Evolutionary conservation across 495 filamentous ascomycete species (phyloP), one percentile per base, ranked within the genome.

Genomic region (Talaromyces thailandensis): DNA sequence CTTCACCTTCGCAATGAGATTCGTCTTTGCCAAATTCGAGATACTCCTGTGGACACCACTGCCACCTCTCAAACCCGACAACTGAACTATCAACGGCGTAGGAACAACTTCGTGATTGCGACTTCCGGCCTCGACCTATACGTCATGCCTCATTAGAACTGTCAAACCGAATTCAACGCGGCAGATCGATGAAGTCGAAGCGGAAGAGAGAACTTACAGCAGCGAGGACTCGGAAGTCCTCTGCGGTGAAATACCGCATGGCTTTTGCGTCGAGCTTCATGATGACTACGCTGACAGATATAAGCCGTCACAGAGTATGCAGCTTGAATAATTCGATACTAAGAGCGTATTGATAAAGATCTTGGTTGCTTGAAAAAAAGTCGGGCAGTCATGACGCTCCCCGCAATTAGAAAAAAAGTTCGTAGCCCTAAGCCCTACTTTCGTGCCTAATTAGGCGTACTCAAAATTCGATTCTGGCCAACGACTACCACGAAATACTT

Each of bases 81-180:
- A 80, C 70, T 92, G 86, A 55, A 86, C 83, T 60, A 98, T 97
- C 63, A 99, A 75, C 4, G 91, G 81, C 3, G 93, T 96, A 1
- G 94, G 94, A 18, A 99, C 92, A 40, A 98, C 80, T 77, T 98
- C 94, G 75, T 99, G 94, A 80, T 98, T 98, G 69, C 88, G 92
- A 75, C 88, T 92, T 69, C 93, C 95, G 70, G 86, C 86, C 74
- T 99, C 94, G 67, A 93, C 88, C 92, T 96, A 35, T 32, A 28
- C 18, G 40, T 67, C 2, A 43, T 64, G 58, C 60, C 68, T 68
- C 68, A 70, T 81, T 68, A 78, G 72, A 55, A 55, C 61, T 59
- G 65, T 72, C 60, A 69, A 61, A 64, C 59, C 56, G 57, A 11
- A 55, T 55, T 63, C 16, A 60, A 40, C 57, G 25, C 62, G 50